Evolutionary conservation across 1,284 basidiomycete genomes (phyloP), one percentile per base, ranked within the genome.

Genomic region (Ustilago shanxiensis): DNA sequence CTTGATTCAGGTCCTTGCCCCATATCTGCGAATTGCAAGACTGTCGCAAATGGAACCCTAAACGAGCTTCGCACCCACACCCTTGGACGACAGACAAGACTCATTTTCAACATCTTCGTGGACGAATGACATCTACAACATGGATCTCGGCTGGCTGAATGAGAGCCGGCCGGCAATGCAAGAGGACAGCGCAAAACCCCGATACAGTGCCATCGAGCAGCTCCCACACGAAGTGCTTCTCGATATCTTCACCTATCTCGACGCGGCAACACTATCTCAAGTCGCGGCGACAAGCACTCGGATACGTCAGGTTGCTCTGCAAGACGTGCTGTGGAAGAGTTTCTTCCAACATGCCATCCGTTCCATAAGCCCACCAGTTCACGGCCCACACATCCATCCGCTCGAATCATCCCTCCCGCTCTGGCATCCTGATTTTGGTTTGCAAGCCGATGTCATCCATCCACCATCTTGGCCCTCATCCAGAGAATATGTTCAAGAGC

Each of bases 361-460:
- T 35, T 45, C 47, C 7, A 26, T 70, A 3, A 72, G 68, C 35
- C 73, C 73, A 6, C 73, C 73, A 1, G 67, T 68, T 1, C 33
- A 24, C 16, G 60, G 50, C 2, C 47, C 64, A 8, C 26, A 53
- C 51, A 60, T 76, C 13, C 67, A 76, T 24, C 60, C 65, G 1
- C 58, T 71, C 60, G 61, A 63, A 35, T 72, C 73, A 9, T 26
- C 60, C 2, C 52, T 67, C 3, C 68, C 73, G 6, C 58, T 68
- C 4, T 75, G 72, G 72, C 67, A 75, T 64, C 72, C 72, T 26
- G 64, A 60, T n/a, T 71, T 66, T 44, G 72, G 72, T 26, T 33
- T 70, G 22, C 72, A 70, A 49, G 63, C 64, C 22, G 64, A 70
- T 4, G 37, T 53, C 53, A 50, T 50, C 18, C 67, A 71, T 50